Percentiles rank a stretch among this genome's conserved stretches.
phyloP scores from a whole-genome alignment of 2,329 filamentous ascomycete species.

The Colletotrichum cordylinicola region DNA sequence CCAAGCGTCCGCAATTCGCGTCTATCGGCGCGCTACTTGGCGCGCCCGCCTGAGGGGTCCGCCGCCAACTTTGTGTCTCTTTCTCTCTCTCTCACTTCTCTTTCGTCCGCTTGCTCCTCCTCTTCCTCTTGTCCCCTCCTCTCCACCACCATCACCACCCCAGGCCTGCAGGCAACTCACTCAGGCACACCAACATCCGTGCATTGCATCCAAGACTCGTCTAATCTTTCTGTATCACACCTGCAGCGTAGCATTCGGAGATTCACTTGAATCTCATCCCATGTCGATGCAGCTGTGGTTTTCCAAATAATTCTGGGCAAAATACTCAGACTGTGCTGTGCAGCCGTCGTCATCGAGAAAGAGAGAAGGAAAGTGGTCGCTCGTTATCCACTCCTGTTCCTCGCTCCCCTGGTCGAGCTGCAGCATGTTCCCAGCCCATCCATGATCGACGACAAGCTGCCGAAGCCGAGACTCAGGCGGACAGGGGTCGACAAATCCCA shows the following conservation, averaged over 20 bases:
- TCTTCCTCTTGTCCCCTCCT: neutral
- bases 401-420: neutral
- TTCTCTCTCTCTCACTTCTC: neutral
- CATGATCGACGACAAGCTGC: slow-evolving; percentile 11
- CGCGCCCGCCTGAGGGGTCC: neutral
- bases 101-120: neutral
- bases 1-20: neutral
- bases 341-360: neutral
- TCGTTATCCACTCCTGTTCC: neutral
- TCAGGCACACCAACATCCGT: slow-evolving; percentile 27
- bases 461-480: slow-evolving; percentile 6
- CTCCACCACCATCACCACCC: neutral
- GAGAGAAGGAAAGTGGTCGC: neutral
- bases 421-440: neutral
- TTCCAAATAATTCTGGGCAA: neutral
- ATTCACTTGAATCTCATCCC: neutral
- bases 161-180: slow-evolving; percentile 14
- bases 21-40: slow-evolving; percentile 3
- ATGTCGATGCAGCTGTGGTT: neutral
- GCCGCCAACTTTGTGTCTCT: neutral
- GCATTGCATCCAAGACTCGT: neutral
- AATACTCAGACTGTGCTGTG: neutral
- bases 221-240: slow-evolving; percentile 8
- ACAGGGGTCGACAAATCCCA: neutral
- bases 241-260: slow-evolving; percentile 3